Evolutionary conservation across 2,329 filamentous ascomycete species (phyloP).

Genomic region (Botrytis hyacinthi): DNA sequence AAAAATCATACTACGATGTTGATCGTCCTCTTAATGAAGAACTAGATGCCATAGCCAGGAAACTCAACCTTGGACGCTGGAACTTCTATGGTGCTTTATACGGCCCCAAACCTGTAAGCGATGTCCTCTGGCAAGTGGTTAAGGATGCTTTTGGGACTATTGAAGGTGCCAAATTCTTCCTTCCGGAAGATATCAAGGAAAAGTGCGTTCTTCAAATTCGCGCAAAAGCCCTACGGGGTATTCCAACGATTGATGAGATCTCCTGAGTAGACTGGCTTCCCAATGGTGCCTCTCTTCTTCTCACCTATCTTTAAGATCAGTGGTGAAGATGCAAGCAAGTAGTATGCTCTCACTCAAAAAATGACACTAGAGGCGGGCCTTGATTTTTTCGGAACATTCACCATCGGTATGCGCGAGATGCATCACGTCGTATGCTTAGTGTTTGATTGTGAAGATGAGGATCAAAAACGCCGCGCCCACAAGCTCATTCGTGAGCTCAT

Average conservation of each 20-base stretch:
- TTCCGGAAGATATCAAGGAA: slow-evolving; percentile 35
- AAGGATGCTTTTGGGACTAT: slow-evolving; percentile 36
- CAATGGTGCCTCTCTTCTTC: slow-evolving; percentile 51
- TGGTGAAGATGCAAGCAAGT: slow-evolving; percentile 46
- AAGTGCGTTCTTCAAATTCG: slow-evolving; percentile 34
- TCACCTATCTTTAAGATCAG: slow-evolving; percentile 50
- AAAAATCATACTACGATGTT: slow-evolving; percentile 35
- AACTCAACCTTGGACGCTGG: slow-evolving; percentile 46
- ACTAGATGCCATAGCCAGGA: slow-evolving; percentile 43
- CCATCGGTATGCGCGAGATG: slow-evolving; percentile 51
- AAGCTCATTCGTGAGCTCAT: slow-evolving; percentile 43
- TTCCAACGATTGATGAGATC: slow-evolving; percentile 37
- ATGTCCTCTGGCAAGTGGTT: slow-evolving; percentile 38
- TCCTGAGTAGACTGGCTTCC: slow-evolving; percentile 52
- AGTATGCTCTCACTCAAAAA: slow-evolving; percentile 45
- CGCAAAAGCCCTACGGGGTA: slow-evolving; percentile 36
- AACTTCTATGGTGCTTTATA: slow-evolving; percentile 48
- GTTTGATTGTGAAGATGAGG: slow-evolving; percentile 47
- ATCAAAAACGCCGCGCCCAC: slow-evolving; percentile 42
- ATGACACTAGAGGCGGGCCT: slow-evolving; percentile 46
- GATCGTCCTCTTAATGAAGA: slow-evolving; percentile 42
- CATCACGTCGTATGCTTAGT: slow-evolving; percentile 56
- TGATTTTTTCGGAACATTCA: slow-evolving; percentile 52
- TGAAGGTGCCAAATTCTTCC: slow-evolving; percentile 37
- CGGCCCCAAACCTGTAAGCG: slow-evolving; percentile 38